A percentile compares a stretch with the other conserved stretches of the same genome.
Conservation (phyloP, 148 eudicot species). For the Rhododendron williamsianum region DNA sequence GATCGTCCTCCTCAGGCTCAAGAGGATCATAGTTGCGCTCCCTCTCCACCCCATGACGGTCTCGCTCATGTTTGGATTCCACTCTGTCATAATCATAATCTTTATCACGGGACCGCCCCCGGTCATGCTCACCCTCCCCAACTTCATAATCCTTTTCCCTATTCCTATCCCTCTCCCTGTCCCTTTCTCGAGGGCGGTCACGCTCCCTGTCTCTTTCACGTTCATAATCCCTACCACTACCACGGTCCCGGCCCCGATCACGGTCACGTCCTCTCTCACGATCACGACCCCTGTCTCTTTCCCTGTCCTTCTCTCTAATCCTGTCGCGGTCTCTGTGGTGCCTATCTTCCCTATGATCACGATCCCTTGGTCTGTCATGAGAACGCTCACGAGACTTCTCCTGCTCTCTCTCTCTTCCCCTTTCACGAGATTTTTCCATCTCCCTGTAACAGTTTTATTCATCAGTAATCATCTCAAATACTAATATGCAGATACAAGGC, state of each 20-base stretch:
- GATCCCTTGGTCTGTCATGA: slow-evolving; percentile 81
- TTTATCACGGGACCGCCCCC: slow-evolving; percentile 77
- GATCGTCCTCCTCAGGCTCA: slow-evolving; percentile 54
- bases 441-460: slow-evolving; percentile 43
- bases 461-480: slow-evolving; percentile 3
- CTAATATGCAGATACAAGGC: background rate
- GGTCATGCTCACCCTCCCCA: slow-evolving; percentile 48
- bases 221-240: slow-evolving; percentile 46
- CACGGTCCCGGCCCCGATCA: slow-evolving; percentile 55
- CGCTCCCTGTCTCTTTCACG: slow-evolving; percentile 34
- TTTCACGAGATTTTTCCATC: slow-evolving; percentile 93
- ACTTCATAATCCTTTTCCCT: slow-evolving; percentile 53
- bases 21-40: slow-evolving; percentile 40
- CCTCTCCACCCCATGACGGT: slow-evolving; percentile 43
- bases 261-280: slow-evolving; percentile 60
- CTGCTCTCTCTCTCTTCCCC: slow-evolving; percentile 59
- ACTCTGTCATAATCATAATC: slow-evolving; percentile 60
- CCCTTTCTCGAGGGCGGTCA: slow-evolving; percentile 46
- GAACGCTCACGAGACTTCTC: slow-evolving; percentile 86
- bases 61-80: slow-evolving; percentile 62
- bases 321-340: slow-evolving; percentile 90
- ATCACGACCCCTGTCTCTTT: slow-evolving; percentile 50
- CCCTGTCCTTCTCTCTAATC: slow-evolving; percentile 58
- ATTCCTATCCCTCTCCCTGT: slow-evolving; percentile 52
- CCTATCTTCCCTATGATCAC: slow-evolving; percentile 82